Evolutionary conservation across 441 rosid species (phyloP), one percentile per base, ranked within the genome.

Genomic region (Breynia disticha): DNA sequence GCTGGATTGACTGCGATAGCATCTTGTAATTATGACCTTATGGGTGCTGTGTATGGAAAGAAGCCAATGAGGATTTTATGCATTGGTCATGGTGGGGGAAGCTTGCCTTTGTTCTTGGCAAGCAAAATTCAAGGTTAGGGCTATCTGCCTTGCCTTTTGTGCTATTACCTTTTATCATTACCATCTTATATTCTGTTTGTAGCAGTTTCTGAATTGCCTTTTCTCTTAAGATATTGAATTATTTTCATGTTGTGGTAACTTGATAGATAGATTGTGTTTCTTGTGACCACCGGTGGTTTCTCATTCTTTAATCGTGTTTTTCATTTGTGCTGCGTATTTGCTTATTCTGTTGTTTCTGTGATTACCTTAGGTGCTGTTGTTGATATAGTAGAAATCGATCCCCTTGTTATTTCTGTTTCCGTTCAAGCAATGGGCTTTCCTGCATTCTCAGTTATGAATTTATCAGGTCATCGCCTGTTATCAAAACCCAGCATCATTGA

Each of bases 51-150:
- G 28, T 48, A 22, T 50, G 94, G 95, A 51, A 70, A 72, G 69
- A 78, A 62, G 68, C 64, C 51, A 32, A 79, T 91, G 89, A 79
- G 66, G 16, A 68, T 91, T 56, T 65, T 91, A 64, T 87, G 95
- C 64, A 67, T 91, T 20, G 98, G 96, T 56, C 95, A 91, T 59
- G 98, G 98, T 50, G 95, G 95, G 41, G 96, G 98, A 61, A 88
- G 86, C 68, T 73, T 91, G 62, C 94, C 95, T 0, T 72, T 91
- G 67, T 91, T 86, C 67, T 54, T 91, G 78, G 94, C 96, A 56
- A 80, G 68, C 54, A 76, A 82, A 71, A 75, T 91, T 68, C 90
- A 65, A 75, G 96, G 96, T 87, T 32, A 45, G 50, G 38, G 42
- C 55, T n/a, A n/a, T 11, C 17, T 55, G 0, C 56, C 16, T 39